A percentile compares a stretch with the other conserved stretches of the same genome.
Conservation (phyloP, 768 basidiomycete species). For the Erythrobasidium yunnanense region DNA sequence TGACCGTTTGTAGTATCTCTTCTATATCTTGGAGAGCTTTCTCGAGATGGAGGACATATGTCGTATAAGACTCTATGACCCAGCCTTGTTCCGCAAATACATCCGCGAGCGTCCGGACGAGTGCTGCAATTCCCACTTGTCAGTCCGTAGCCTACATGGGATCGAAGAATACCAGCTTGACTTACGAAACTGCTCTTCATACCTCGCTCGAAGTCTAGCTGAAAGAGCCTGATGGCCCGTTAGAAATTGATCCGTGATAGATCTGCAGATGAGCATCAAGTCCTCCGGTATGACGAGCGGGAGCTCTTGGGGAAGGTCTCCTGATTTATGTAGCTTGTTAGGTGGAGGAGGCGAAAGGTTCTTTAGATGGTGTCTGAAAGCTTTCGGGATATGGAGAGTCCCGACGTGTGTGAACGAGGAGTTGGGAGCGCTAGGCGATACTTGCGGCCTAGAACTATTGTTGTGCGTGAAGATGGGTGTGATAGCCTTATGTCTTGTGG, state of each 20-base stretch:
- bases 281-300: slow-evolving; percentile 77
- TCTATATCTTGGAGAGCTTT: slow-evolving; percentile 79
- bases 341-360: slow-evolving; percentile 11
- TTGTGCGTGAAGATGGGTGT: not conserved
- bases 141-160: no score
- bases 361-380: slow-evolving; percentile 28
- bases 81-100: slow-evolving; percentile 38
- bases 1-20: slow-evolving; percentile 45
- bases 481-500: no score
- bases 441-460: not conserved
- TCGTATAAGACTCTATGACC: slow-evolving; percentile 85
- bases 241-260: slow-evolving; percentile 72
- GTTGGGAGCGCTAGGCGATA: not conserved
- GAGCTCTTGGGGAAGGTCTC: slow-evolving; percentile 50
- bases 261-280: slow-evolving; percentile 69
- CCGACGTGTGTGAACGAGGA: not conserved
- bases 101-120: slow-evolving; percentile 30
- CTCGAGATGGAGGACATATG: slow-evolving; percentile 88
- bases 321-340: slow-evolving; percentile 30
- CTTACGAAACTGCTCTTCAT: slow-evolving; percentile 71
- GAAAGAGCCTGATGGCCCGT: slow-evolving; percentile 79
- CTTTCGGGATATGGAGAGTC: not conserved
- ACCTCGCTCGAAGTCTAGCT: slow-evolving; percentile 73
- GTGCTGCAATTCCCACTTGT: not conserved
- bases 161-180: not conserved